Evolutionary conservation across 495 filamentous ascomycete genomes (phyloP).

Genomic region (Aspergillus ellipticus): DNA sequence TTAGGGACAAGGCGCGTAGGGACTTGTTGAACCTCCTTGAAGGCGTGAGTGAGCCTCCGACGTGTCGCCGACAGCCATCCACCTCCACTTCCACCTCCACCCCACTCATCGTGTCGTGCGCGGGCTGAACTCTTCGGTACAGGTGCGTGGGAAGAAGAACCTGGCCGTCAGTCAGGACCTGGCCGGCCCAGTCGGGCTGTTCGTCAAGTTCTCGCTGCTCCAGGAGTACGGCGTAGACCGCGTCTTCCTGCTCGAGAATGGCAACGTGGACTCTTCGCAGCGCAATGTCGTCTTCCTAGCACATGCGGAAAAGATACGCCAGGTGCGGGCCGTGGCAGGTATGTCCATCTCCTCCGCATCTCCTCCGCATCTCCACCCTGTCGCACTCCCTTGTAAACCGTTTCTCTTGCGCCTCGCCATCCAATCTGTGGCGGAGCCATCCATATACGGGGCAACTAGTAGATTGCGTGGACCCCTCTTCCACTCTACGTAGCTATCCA

Average conservation of each 20-base stretch:
- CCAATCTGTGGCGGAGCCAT: not conserved
- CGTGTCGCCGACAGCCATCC: not conserved
- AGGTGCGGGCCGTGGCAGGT: constrained; percentile 86
- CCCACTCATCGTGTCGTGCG: not conserved
- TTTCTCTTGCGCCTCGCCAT: constrained; percentile 3
- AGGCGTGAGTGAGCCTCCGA: constrained; percentile 69
- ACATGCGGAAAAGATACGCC: constrained; percentile 78
- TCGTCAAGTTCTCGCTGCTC: constrained; percentile 87
- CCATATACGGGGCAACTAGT: constrained; percentile 49
- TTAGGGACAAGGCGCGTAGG: constrained; percentile 77
- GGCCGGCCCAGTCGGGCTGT: constrained; percentile 81
- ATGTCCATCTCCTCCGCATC: constrained; percentile 38
- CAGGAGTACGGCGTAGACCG: constrained; percentile 96
- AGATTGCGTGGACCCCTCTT: constrained; percentile 54
- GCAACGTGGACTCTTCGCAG: constrained; percentile 87
- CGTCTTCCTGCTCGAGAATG: constrained; percentile 91
- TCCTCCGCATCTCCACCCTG: too few species aligned
- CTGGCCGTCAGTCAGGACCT: constrained; percentile 88
- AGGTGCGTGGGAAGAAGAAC: constrained; percentile 99
- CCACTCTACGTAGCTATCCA: constrained; percentile 62
- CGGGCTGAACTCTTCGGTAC: constrained; percentile 25
- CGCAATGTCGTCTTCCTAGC: constrained; percentile 93
- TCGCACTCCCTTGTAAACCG: not conserved
- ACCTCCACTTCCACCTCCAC: too few species aligned
- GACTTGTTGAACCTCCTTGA: constrained; percentile 84